A percentile compares a stretch with the other conserved stretches of the same genome.
Conservation (phyloP, 306 rosid species). For the Cercis canadensis region DNA sequence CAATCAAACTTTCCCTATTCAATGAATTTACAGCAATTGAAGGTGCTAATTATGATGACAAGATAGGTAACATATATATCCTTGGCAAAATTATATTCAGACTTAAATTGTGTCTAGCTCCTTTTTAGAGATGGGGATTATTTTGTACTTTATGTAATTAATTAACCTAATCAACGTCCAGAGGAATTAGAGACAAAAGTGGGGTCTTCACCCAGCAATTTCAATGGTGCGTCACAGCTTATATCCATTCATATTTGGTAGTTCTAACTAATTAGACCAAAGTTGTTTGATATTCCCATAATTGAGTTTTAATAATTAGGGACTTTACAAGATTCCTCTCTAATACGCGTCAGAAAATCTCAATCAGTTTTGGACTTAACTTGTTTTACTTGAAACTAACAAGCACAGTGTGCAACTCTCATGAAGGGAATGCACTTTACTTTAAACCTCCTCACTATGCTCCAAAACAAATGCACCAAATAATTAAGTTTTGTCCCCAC, state of each 20-base stretch:
- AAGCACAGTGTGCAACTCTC: no score
- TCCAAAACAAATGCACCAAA: no score
- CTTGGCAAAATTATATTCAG: neutral
- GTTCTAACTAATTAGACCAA: neutral
- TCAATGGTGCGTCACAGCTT: constrained; percentile 36
- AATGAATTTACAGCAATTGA: neutral
- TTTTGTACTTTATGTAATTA: neutral
- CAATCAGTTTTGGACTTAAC: neutral
- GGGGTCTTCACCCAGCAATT: constrained; percentile 10
- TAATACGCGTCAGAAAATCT: neutral
- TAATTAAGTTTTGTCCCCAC: no score
- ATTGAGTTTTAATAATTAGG: constrained; percentile 19
- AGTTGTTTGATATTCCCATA: neutral
- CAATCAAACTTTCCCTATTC: neutral
- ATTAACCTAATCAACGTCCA: no score
- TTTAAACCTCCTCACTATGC: no score
- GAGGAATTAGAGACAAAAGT: neutral
- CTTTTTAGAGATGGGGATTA: neutral
- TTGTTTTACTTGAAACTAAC: no score
- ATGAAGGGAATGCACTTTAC: no score
- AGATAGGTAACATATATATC: no score
- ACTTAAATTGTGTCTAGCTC: neutral
- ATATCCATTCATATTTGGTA: neutral
- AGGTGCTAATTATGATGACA: no score
- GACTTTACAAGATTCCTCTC: constrained; percentile 20